phyloP scores from a whole-genome alignment of 108 stramenopile species.

The Cyclotella atomus region DNA sequence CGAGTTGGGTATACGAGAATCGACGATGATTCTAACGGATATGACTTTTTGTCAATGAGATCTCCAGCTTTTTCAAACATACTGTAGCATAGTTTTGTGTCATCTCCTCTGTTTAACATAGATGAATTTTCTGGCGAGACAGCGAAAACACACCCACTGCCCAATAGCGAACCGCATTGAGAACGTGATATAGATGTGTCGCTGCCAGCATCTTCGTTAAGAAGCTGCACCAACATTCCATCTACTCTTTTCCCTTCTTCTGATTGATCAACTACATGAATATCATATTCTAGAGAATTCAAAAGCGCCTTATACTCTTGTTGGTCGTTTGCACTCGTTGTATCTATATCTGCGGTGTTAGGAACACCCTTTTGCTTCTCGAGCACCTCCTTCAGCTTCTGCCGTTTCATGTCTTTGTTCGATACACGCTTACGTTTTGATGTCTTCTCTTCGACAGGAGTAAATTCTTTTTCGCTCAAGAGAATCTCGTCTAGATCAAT shows the following conservation, averaged over 20 bases:
- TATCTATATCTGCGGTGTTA: constrained; percentile 5
- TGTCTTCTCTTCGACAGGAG: neutral
- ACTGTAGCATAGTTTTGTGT: constrained; percentile 14
- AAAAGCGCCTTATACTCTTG: constrained; percentile 24
- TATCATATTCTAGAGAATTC: constrained; percentile 20
- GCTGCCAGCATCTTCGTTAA: constrained; percentile 28
- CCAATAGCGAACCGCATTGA: constrained; percentile 48
- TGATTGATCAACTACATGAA: constrained; percentile 14
- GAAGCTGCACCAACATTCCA: constrained; percentile 38
- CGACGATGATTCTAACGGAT: constrained; percentile 31
- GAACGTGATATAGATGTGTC: constrained; percentile 41
- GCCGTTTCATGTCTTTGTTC: constrained; percentile 32
- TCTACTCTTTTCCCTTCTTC: constrained; percentile 43
- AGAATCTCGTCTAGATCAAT: constrained; percentile 49
- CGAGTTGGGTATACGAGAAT: constrained; percentile 51
- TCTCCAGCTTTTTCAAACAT: constrained; percentile 21
- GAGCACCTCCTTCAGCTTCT: constrained; percentile 32
- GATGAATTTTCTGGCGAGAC: constrained; percentile 31
- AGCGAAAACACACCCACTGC: constrained; percentile 38
- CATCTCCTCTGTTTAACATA: constrained; percentile 4
- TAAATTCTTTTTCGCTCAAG: constrained; percentile 37
- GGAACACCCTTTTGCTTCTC: constrained; percentile 20
- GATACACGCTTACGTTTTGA: constrained; percentile 8
- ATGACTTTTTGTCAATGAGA: constrained; percentile 41
- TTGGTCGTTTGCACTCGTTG: constrained; percentile 5